Evolutionary conservation across 164 flowering plant genomes (phyloP), one percentile per base, ranked within the genome.

Genomic region (Aristolochia contorta): DNA sequence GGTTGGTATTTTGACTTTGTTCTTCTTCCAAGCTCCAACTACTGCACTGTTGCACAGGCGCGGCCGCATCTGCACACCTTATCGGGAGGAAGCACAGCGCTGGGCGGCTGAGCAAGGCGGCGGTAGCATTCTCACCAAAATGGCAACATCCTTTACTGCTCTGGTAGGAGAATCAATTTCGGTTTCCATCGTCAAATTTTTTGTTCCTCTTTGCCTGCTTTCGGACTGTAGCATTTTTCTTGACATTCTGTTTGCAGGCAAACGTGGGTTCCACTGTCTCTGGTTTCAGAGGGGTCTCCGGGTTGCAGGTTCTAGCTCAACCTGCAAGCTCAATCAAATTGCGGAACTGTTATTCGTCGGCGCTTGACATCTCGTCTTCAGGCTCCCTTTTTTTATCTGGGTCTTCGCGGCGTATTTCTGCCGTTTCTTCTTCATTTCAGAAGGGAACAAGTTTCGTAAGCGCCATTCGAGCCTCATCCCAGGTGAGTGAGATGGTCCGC

Each of bases 381-480:
- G 67, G 77, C 19, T 70, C 74, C 21, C 56, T 49, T 59, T 70
- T 68, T 64, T 66, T 70, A 54, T 62, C 74, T 23, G 69, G 75
- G 21, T 75, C 78, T 1, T 23, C 69, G 48, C 56, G 30, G 56
- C 76, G 76, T 46, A 33, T 61, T 15, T 47, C 43, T n/a, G 23
- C 65, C 70, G 10, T 61, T 71, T 46, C 69, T 10, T 58, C 66
- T 23, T 30, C 66, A 8, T 32, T 48, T 16, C 68, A 46, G 56
- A 70, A 65, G 27, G 68, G 64, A 47, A 15, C 66, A 18, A 41
- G 60, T 48, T 62, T 69, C 56, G 56, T 58, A 18, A 32, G 48
- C 61, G 58, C 72, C 13, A 63, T 71, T 52, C 76, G 77, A 22
- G 87, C 87, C 18, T 67, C 78, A 32, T 74, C 71, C 8, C 80